phyloP scores from a whole-genome alignment of 768 basidiomycete species.

The Amanita muscaria region DNA sequence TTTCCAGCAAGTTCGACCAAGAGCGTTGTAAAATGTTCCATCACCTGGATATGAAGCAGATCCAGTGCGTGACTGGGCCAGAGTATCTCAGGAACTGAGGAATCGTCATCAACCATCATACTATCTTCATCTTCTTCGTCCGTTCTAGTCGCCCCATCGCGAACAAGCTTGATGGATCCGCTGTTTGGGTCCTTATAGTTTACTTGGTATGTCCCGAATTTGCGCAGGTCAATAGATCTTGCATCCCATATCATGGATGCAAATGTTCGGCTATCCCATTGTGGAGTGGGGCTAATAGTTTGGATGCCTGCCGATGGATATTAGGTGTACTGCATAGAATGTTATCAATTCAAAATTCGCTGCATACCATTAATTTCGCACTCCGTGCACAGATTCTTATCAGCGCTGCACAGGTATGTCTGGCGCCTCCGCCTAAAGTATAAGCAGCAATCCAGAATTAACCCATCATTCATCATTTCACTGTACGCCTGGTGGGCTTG shows the following conservation, averaged over 20 bases:
- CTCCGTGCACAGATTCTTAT: slow-evolving; percentile 56
- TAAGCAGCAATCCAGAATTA: slow-evolving; percentile 70
- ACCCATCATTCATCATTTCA: slow-evolving; percentile 51
- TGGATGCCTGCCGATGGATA: slow-evolving; percentile 19
- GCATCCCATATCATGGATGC: slow-evolving; percentile 37
- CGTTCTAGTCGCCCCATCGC: slow-evolving; percentile 12
- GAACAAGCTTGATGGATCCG: slow-evolving; percentile 7
- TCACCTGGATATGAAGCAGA: slow-evolving; percentile 56
- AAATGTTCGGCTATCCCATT: slow-evolving; percentile 46
- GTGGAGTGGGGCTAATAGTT: slow-evolving; percentile 28
- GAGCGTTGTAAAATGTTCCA: slow-evolving; percentile 58
- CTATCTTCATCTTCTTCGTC: slow-evolving; percentile 32
- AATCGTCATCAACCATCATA: slow-evolving; percentile 60
- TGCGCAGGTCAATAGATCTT: slow-evolving; percentile 21
- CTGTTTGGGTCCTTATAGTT: slow-evolving; percentile 27
- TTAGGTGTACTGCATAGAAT: neutral
- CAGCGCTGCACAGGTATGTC: slow-evolving; percentile 59
- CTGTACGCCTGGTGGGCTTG: slow-evolving; percentile 13
- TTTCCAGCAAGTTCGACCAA: slow-evolving; percentile 49
- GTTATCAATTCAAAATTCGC: neutral
- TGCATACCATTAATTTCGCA: slow-evolving; percentile 1
- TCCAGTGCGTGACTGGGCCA: slow-evolving; percentile 52
- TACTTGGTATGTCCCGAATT: slow-evolving; percentile 32
- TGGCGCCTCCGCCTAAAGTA: slow-evolving; percentile 44
- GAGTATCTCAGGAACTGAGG: slow-evolving; percentile 23